Conservation (phyloP, 148 eudicot genomes). For the Camellia granthamiana region DNA sequence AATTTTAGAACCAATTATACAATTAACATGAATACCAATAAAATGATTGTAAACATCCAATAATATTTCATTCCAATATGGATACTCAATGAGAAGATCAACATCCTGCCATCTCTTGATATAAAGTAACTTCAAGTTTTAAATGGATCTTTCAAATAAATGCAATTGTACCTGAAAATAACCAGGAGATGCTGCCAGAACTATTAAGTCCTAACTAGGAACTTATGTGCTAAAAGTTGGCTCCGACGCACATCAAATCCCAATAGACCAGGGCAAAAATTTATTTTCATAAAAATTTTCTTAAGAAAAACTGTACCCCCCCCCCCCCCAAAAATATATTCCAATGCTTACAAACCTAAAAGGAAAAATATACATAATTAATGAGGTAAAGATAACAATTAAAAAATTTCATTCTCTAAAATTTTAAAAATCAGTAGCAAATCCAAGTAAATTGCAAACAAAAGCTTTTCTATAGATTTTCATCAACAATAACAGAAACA, state of each 20-base stretch:
- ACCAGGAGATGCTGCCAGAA: neutral
- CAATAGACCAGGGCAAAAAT: neutral
- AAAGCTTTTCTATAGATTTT: too few relatives aligned
- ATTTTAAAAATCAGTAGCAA: neutral
- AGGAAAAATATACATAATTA: neutral
- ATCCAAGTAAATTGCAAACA: too few relatives aligned
- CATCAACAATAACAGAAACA: too few relatives aligned
- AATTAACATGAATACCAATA: too few relatives aligned
- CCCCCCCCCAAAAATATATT: neutral
- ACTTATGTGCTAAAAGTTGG: neutral
- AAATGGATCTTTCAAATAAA: neutral
- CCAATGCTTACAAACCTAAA: neutral
- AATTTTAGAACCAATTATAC: too few relatives aligned
- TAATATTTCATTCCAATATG: constrained; percentile 1
- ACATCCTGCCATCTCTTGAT: neutral
- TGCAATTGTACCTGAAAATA: neutral
- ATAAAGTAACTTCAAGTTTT: neutral
- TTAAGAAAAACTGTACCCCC: neutral
- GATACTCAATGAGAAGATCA: neutral
- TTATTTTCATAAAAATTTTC: too few relatives aligned
- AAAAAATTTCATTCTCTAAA: neutral
- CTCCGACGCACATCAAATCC: neutral
- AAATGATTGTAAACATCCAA: neutral
- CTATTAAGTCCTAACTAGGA: neutral
- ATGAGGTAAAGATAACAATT: neutral